phyloP scores from a whole-genome alignment of 2,329 filamentous ascomycete species.

The Aspergillus brunneoviolaceus region DNA sequence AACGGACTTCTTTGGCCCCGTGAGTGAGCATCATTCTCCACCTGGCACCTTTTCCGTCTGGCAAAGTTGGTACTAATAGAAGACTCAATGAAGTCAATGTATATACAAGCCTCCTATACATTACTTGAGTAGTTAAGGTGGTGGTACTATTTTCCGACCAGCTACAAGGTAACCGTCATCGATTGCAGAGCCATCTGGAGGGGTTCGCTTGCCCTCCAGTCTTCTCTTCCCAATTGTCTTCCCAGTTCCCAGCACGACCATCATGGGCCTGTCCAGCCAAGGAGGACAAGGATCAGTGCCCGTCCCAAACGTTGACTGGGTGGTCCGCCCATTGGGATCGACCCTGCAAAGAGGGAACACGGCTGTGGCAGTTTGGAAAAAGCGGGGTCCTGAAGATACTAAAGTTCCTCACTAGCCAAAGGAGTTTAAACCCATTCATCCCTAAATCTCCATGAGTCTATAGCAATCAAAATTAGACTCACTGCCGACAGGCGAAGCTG shows the following conservation, averaged over 20 bases:
- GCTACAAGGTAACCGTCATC: not conserved
- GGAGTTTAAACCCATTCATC: not conserved
- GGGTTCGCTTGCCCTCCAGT: not conserved
- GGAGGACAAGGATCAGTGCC: constrained; percentile 1
- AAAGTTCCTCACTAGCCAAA: not conserved
- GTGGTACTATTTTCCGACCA: not conserved
- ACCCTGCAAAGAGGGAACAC: not conserved
- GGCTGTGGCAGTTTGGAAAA: constrained; percentile 1
- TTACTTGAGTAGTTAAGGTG: no score
- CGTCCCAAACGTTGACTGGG: not conserved
- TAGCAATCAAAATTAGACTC: not conserved
- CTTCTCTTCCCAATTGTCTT: not conserved
- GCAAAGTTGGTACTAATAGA: not conserved
- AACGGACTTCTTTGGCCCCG: not conserved
- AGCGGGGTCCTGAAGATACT: constrained; percentile 1
- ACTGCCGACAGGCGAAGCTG: not conserved
- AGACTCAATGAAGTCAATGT: not conserved
- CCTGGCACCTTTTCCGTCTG: not conserved
- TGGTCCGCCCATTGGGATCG: constrained; percentile 4
- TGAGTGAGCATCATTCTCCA: not conserved
- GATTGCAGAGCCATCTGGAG: no score
- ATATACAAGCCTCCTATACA: not conserved
- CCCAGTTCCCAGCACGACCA: not conserved
- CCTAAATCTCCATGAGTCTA: not conserved
- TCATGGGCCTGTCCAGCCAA: not conserved